Conservation (phyloP, 2,329 filamentous ascomycete species). For the Paecilomyces sp. region DNA sequence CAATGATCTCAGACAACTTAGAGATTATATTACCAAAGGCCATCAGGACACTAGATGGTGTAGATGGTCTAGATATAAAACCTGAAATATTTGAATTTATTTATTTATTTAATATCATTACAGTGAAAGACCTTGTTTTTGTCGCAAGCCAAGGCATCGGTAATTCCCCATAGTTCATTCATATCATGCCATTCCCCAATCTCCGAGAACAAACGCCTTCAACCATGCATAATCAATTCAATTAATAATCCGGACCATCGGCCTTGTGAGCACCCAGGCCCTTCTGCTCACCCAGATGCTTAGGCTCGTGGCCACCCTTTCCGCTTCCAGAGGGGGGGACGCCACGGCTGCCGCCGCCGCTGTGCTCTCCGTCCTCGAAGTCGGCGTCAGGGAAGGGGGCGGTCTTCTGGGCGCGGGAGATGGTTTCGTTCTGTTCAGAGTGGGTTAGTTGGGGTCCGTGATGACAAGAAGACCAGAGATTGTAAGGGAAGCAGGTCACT, state of each 20-base stretch:
- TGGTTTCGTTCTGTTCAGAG: constrained; percentile 4
- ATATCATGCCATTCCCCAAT: background rate
- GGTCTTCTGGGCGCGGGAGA: constrained; percentile 24
- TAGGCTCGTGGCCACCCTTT: constrained; percentile 31
- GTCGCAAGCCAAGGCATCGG: too few relatives aligned
- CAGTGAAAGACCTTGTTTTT: too few relatives aligned
- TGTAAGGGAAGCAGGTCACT: constrained; percentile 1
- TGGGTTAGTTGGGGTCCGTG: background rate
- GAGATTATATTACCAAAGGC: too few relatives aligned
- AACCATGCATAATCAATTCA: background rate
- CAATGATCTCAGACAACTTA: too few relatives aligned
- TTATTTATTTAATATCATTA: too few relatives aligned
- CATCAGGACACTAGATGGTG: too few relatives aligned
- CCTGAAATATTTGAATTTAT: too few relatives aligned
- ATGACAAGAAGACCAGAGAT: background rate
- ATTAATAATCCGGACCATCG: background rate
- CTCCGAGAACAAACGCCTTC: background rate
- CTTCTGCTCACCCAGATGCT: constrained; percentile 27
- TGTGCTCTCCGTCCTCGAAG: constrained; percentile 16
- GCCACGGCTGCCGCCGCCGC: constrained; percentile 17
- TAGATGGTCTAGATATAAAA: too few relatives aligned
- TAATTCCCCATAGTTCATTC: too few relatives aligned
- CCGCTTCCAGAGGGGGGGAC: constrained; percentile 20
- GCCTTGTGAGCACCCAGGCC: constrained; percentile 18
- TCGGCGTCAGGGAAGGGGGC: constrained; percentile 27